Conservation (phyloP, 352 stramenopile species). For the Pythium rishiriense region DNA sequence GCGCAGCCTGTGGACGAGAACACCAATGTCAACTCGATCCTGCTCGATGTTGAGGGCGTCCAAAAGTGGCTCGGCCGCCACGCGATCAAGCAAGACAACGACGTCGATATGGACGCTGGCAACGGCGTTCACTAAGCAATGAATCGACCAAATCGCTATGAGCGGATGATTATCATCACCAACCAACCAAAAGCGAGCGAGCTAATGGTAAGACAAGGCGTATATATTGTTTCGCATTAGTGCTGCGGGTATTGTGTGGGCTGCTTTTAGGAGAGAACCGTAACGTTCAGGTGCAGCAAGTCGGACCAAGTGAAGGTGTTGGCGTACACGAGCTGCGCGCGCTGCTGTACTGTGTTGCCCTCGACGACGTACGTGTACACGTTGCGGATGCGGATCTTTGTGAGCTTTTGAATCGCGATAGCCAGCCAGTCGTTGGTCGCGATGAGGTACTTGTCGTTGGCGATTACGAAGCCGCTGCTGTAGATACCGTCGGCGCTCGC, state of each 20-base stretch:
- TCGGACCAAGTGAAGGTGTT: constrained; percentile 28
- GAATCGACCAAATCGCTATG: constrained; percentile 13
- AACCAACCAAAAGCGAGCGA: not conserved
- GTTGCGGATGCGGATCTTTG: constrained; percentile 36
- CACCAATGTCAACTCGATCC: constrained; percentile 91
- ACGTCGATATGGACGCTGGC: constrained; percentile 14
- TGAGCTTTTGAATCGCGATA: constrained; percentile 47
- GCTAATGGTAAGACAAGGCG: not conserved
- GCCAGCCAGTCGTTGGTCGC: constrained; percentile 41
- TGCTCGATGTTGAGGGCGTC: constrained; percentile 92
- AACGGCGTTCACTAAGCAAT: constrained; percentile 24
- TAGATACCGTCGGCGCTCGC: constrained; percentile 54
- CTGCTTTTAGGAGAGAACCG: constrained; percentile 24
- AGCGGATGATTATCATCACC: not conserved
- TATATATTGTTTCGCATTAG: not conserved
- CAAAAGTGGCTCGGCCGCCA: constrained; percentile 59
- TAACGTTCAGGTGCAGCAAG: constrained; percentile 30
- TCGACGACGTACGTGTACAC: constrained; percentile 48
- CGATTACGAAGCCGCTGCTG: constrained; percentile 58
- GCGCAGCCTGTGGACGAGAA: constrained; percentile 93
- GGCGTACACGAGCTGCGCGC: constrained; percentile 33
- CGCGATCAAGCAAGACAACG: constrained; percentile 13
- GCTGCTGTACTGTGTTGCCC: constrained; percentile 29
- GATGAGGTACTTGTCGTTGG: constrained; percentile 52
- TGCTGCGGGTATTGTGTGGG: not conserved